Conservation (phyloP, 139 green algal species). For the Chlorella vulgaris region DNA sequence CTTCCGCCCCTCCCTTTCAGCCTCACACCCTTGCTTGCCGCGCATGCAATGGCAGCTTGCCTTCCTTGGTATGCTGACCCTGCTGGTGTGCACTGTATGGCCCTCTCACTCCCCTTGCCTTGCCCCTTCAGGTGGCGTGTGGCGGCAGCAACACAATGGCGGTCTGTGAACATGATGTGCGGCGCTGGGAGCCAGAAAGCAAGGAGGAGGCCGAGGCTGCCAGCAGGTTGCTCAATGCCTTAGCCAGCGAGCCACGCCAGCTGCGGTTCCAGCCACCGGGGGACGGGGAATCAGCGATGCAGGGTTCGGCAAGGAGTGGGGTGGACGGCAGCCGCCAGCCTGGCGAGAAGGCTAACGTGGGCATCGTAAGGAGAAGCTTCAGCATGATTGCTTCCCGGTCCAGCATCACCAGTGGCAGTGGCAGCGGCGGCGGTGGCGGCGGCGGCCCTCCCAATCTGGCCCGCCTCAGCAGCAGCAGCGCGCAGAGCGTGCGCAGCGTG, state of each 20-base stretch:
- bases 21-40: too few species aligned
- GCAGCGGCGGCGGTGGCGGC: not conserved
- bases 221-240: constrained; percentile 20
- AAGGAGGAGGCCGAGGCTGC: constrained; percentile 36
- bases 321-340: not conserved
- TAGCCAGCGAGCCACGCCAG: constrained; percentile 17
- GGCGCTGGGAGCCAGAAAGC: constrained; percentile 40
- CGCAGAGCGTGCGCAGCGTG: constrained; percentile 24
- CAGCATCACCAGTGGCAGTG: not conserved
- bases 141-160: constrained; percentile 70
- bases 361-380: constrained; percentile 21
- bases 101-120: not conserved
- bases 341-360: not conserved
- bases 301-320: too few species aligned
- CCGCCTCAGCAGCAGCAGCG: constrained; percentile 23
- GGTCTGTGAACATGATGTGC: constrained; percentile 67
- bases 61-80: too few species aligned
- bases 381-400: not conserved
- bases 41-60: too few species aligned
- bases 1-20: too few species aligned
- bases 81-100: too few species aligned
- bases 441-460: constrained; percentile 3
- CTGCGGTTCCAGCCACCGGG: not conserved
- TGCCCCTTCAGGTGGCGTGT: constrained; percentile 53
- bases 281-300: not conserved